Conservation (phyloP, 192 early-diverging fungal genomes). For the Dissophora globulifera region DNA sequence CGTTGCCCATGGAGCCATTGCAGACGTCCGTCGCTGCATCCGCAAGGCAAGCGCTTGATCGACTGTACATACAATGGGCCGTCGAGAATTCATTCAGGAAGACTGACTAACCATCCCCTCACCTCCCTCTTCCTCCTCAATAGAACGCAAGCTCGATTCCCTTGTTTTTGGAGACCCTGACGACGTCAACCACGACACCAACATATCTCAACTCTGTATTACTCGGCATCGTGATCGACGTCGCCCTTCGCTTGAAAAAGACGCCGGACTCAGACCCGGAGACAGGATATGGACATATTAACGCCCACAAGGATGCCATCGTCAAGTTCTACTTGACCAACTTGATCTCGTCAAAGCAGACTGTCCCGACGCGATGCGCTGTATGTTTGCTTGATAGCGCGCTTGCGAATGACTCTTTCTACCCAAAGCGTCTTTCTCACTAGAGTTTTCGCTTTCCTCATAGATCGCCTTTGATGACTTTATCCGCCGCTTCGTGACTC, state of each 20-base stretch:
- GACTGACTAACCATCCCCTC: constrained; percentile 51
- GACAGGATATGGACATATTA: constrained; percentile 48
- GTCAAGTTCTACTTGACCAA: constrained; percentile 69
- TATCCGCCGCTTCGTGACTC: constrained; percentile 63
- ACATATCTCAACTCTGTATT: constrained; percentile 64
- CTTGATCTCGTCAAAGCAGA: constrained; percentile 63
- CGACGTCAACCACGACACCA: constrained; percentile 54
- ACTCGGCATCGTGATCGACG: constrained; percentile 70
- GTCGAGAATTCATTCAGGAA: background rate
- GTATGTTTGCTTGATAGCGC: no score
- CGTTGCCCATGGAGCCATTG: constrained; percentile 61
- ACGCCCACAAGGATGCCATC: constrained; percentile 56
- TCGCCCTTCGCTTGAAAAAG: constrained; percentile 61
- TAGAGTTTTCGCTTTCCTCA: constrained; percentile 24
- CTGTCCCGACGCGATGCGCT: constrained; percentile 55
- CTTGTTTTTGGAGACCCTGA: constrained; percentile 62
- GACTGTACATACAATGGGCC: background rate
- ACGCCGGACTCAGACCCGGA: constrained; percentile 13
- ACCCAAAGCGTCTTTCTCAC: constrained; percentile 19
- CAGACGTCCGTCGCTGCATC: constrained; percentile 69
- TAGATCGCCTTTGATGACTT: constrained; percentile 69
- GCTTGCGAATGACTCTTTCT: no score
- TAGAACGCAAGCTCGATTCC: constrained; percentile 61
- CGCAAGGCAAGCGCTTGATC: constrained; percentile 51
- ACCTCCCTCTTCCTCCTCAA: constrained; percentile 22